These are phyloP conservation scores for Herpetomonas samuelpessoai DNA, from an alignment of 208 protist genomes.

Conservation along the genomic window DNA sequence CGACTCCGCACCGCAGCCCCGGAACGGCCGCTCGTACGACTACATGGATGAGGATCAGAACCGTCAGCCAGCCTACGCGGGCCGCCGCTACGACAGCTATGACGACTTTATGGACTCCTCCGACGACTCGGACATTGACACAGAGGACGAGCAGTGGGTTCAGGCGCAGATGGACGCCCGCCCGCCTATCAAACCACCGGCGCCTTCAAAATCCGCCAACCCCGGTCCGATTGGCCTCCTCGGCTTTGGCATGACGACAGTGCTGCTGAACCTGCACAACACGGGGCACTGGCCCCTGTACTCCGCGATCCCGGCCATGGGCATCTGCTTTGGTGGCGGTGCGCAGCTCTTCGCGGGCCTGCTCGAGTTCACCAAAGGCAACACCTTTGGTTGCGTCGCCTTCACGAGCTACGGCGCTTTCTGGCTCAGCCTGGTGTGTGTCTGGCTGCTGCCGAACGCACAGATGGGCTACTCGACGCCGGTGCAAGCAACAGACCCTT, in stretches of 20 bases:
- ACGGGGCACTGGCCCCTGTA: constrained; percentile 31
- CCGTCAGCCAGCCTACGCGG: background rate
- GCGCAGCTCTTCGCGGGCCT: constrained; percentile 58
- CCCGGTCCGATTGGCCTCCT: constrained; percentile 35
- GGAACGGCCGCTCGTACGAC: constrained; percentile 11
- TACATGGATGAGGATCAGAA: constrained; percentile 35
- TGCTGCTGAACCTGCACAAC: constrained; percentile 57
- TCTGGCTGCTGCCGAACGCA: constrained; percentile 38
- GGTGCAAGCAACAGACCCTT: constrained; percentile 6
- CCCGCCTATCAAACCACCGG: background rate
- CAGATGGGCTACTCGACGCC: background rate
- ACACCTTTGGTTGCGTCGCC: constrained; percentile 49
- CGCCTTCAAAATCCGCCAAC: constrained; percentile 26
- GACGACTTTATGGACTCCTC: constrained; percentile 7
- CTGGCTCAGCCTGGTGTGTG: constrained; percentile 42
- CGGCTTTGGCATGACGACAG: constrained; percentile 58
- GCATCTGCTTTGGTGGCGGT: constrained; percentile 45
- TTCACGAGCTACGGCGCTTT: constrained; percentile 50
- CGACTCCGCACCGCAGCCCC: constrained; percentile 5
- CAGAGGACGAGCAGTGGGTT: constrained; percentile 12
- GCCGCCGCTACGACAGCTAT: background rate
- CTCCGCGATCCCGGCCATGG: constrained; percentile 32
- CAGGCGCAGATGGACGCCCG: constrained; percentile 15
- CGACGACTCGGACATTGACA: constrained; percentile 8
- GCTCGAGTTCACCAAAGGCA: constrained; percentile 41